phyloP scores from a whole-genome alignment of 768 basidiomycete species.

The Ramaria sp. region DNA sequence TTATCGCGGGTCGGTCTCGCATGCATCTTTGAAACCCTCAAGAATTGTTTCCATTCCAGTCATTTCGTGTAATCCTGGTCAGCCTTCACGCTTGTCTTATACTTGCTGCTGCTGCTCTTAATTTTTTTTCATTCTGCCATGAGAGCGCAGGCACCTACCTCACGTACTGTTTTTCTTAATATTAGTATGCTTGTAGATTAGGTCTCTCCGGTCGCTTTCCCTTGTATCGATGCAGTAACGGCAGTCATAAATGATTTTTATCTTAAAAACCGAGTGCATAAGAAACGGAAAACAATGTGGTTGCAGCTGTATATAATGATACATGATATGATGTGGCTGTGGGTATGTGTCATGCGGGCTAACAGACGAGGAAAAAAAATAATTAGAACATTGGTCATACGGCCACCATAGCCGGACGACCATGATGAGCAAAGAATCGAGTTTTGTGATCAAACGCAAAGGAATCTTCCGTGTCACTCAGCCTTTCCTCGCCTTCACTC shows the following conservation, averaged over 20 bases:
- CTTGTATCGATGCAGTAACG: background rate
- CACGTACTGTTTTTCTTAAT: too few relatives aligned
- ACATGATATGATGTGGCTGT: background rate
- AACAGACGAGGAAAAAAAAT: background rate
- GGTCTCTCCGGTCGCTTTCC: background rate
- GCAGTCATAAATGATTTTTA: background rate
- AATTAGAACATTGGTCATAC: background rate
- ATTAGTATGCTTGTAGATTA: too few relatives aligned
- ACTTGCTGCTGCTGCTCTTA: too few relatives aligned
- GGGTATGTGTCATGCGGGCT: background rate
- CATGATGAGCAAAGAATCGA: background rate
- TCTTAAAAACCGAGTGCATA: too few relatives aligned
- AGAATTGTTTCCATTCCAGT: too few relatives aligned
- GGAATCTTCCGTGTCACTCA: slow-evolving; percentile 1
- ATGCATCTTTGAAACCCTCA: too few relatives aligned
- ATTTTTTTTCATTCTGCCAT: too few relatives aligned
- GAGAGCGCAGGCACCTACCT: too few relatives aligned
- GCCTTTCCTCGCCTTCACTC: background rate
- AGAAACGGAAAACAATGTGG: background rate
- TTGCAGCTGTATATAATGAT: background rate
- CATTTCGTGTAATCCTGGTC: too few relatives aligned
- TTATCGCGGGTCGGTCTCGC: too few relatives aligned
- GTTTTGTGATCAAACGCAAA: slow-evolving; percentile 9
- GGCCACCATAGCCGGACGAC: background rate
- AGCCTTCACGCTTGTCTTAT: too few relatives aligned